These are phyloP conservation scores for Tulasnella calospora DNA, from an alignment of 768 basidiomycete species.

Conservation along the genomic window DNA sequence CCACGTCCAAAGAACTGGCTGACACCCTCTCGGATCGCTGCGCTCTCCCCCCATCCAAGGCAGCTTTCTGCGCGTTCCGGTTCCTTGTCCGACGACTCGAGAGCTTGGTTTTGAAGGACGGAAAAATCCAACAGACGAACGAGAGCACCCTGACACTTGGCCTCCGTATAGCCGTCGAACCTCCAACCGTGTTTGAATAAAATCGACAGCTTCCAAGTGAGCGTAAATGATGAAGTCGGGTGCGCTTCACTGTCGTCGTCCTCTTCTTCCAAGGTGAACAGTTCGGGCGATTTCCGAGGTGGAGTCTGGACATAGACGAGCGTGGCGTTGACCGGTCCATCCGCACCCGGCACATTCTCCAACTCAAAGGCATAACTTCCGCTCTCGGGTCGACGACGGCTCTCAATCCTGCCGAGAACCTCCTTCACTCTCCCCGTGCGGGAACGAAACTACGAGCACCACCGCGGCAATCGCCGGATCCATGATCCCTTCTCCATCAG, in stretches of 20 bases:
- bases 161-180: slow-evolving; percentile 86
- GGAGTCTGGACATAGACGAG: neutral
- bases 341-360: neutral
- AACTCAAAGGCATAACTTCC: neutral
- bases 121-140: neutral
- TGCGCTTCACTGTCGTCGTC: neutral
- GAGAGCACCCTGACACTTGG: slow-evolving; percentile 28
- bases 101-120: neutral
- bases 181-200: slow-evolving; percentile 85
- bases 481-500: neutral
- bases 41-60: slow-evolving; percentile 44
- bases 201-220: slow-evolving; percentile 90
- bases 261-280: neutral
- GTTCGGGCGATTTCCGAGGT: neutral
- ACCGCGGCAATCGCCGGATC: neutral
- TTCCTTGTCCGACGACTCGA: no score
- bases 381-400: neutral
- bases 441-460: neutral
- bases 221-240: slow-evolving; percentile 44
- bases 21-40: slow-evolving; percentile 69
- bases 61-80: neutral
- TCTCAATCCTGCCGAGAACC: neutral
- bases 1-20: neutral
- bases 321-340: neutral
- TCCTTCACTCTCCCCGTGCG: neutral